These are phyloP conservation scores for Hyparrhenia diplandra DNA, from an alignment of 176 grass and related monocot genomes.

Conservation along the genomic window DNA sequence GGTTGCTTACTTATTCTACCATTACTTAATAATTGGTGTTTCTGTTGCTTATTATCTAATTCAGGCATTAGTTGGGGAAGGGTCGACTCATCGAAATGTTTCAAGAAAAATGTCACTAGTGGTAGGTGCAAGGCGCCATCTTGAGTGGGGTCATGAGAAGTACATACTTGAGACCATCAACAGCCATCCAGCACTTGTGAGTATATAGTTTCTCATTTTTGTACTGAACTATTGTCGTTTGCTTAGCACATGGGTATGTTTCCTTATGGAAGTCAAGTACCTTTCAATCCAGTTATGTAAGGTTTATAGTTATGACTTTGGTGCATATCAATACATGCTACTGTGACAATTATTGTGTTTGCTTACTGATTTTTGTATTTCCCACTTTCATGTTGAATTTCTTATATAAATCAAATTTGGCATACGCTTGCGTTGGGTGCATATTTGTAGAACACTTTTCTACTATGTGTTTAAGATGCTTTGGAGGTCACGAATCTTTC, in stretches of 20 bases:
- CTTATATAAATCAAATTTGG: neutral
- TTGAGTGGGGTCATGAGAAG: constrained; percentile 98
- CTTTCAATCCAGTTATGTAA: constrained; percentile 19
- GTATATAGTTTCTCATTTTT: constrained; percentile 18
- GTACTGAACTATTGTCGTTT: constrained; percentile 4
- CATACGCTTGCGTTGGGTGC: neutral
- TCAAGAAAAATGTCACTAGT: constrained; percentile 84
- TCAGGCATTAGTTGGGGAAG: constrained; percentile 93
- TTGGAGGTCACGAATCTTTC: neutral
- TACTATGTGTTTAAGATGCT: neutral
- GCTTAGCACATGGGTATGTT: neutral
- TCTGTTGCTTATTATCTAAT: constrained; percentile 27
- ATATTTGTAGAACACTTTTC: neutral
- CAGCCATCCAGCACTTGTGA: constrained; percentile 70
- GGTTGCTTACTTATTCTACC: constrained; percentile 3
- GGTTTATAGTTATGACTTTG: constrained; percentile 13
- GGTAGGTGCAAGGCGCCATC: constrained; percentile 78
- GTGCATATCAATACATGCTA: neutral
- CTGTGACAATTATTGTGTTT: neutral
- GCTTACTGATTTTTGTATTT: neutral
- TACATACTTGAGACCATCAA: constrained; percentile 92
- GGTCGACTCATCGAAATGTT: constrained; percentile 41
- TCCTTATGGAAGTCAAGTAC: neutral
- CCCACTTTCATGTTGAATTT: neutral
- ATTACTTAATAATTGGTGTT: neutral